Percentiles rank a stretch among this genome's conserved stretches.
These are phyloP conservation scores for Paecilomyces fulvus DNA, from an alignment of 2,329 filamentous ascomycete species.

Conservation along the genomic window DNA sequence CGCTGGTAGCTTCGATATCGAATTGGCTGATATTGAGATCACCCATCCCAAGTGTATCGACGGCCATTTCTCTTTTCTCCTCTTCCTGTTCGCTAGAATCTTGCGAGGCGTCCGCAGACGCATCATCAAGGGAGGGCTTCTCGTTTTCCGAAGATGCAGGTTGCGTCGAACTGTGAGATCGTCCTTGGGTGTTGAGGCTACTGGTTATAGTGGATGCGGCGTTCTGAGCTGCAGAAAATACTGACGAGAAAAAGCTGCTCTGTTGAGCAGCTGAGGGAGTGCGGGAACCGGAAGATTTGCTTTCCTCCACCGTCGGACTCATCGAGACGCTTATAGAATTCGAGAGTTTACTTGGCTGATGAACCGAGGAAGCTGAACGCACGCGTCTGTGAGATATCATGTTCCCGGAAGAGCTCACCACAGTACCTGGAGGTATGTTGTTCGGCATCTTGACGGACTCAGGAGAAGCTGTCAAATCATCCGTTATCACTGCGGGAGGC, in stretches of 20 bases:
- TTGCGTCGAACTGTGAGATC: conserved; percentile 27
- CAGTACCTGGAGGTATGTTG: conserved; percentile 36
- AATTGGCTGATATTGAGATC: conserved; percentile 84
- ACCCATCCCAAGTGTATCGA: conserved; percentile 82
- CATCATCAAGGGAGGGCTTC: conserved; percentile 14
- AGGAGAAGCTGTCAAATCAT: conserved; percentile 29
- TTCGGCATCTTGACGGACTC: conserved; percentile 25
- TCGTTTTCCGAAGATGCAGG: conserved; percentile 22
- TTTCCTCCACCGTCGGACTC: conserved; percentile 67
- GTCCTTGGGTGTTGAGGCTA: conserved; percentile 45
- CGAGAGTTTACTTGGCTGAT: conserved; percentile 79
- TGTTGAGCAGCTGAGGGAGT: conserved; percentile 46
- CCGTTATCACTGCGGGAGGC: conserved; percentile 21
- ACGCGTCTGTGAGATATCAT: conserved; percentile 66
- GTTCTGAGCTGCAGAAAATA: conserved; percentile 88
- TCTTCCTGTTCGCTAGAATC: conserved; percentile 9
- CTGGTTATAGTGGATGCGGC: conserved; percentile 74
- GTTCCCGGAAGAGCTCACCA: conserved; percentile 55
- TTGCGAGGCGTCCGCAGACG: conserved; percentile 4
- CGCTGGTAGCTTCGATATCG: conserved; percentile 50
- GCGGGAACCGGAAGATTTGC: conserved; percentile 39
- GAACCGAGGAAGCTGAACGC: conserved; percentile 46
- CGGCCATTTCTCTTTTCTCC: conserved; percentile 60
- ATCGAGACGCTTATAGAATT: conserved; percentile 63
- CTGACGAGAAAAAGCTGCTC: conserved; percentile 80